phyloP scores from a whole-genome alignment of 768 basidiomycete species.

The Epithele typhae region DNA sequence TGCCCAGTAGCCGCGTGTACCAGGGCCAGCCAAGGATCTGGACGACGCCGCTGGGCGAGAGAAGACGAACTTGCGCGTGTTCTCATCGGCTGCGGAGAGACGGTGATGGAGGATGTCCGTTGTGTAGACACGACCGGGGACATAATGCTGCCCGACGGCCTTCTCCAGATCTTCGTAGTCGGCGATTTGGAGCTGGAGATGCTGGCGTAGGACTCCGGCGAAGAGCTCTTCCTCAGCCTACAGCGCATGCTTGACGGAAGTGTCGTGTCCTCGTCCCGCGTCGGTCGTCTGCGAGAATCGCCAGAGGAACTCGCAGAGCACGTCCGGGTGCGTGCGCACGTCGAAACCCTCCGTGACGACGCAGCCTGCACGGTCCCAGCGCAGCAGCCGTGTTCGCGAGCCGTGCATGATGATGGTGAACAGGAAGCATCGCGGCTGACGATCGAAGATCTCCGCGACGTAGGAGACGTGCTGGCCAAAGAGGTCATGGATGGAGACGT shows the following conservation, averaged over 20 bases:
- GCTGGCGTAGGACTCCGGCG: neutral
- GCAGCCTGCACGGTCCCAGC: constrained; percentile 30
- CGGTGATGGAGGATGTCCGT: neutral
- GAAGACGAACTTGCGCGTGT: neutral
- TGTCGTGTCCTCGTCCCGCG: constrained; percentile 23
- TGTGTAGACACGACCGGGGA: neutral
- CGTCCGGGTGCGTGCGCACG: constrained; percentile 14
- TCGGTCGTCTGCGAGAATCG: constrained; percentile 18
- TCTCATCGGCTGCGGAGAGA: neutral
- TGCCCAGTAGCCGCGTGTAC: constrained; percentile 10
- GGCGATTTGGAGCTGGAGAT: neutral
- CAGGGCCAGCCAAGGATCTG: neutral
- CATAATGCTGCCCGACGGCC: constrained; percentile 4
- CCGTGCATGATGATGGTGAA: constrained; percentile 28
- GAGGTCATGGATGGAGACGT: neutral
- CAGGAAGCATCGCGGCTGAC: constrained; percentile 25
- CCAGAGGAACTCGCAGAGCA: constrained; percentile 28
- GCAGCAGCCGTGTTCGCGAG: constrained; percentile 25
- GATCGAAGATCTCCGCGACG: constrained; percentile 8
- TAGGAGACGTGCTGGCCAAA: constrained; percentile 1
- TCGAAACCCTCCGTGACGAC: constrained; percentile 29
- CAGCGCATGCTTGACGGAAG: constrained; percentile 1
- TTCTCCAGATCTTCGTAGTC: neutral
- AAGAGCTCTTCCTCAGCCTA: neutral
- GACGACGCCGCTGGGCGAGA: constrained; percentile 4